These are phyloP conservation scores for Aechmea fasciata DNA, from an alignment of 176 grass and related monocot species.

Conservation along the genomic window DNA sequence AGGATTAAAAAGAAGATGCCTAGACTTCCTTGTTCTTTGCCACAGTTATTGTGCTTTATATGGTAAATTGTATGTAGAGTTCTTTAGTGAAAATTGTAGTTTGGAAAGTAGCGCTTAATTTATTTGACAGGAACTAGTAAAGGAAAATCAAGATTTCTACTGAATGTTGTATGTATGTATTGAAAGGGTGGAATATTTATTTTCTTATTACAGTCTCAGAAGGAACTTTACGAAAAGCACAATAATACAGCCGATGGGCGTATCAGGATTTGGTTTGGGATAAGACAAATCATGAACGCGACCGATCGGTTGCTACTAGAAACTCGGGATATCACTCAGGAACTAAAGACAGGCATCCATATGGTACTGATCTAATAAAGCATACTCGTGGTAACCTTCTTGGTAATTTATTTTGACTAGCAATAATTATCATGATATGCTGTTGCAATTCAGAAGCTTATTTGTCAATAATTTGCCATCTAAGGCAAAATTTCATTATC, in stretches of 20 bases:
- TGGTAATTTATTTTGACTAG: background rate
- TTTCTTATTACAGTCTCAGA: conserved; percentile 57
- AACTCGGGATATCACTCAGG: conserved; percentile 72
- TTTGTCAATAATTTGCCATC: background rate
- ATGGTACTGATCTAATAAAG: conserved; percentile 46
- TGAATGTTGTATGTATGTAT: too few relatives aligned
- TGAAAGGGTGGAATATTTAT: background rate
- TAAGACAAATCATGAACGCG: conserved; percentile 95
- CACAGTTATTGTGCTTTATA: too few relatives aligned
- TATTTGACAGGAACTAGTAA: too few relatives aligned
- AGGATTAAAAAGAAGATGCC: too few relatives aligned
- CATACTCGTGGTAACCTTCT: background rate
- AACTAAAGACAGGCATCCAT: conserved; percentile 90
- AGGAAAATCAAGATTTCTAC: too few relatives aligned
- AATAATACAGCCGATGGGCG: conserved; percentile 77
- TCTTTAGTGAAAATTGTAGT: too few relatives aligned
- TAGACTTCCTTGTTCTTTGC: too few relatives aligned
- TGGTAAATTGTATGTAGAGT: too few relatives aligned
- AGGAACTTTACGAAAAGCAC: conserved; percentile 69
- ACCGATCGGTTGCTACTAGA: conserved; percentile 64
- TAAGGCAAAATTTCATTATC: too few relatives aligned
- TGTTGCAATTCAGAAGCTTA: conserved; percentile 11
- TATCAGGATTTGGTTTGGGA: conserved; percentile 92
- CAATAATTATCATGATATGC: background rate
- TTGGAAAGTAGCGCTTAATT: too few relatives aligned